phyloP scores from a whole-genome alignment of 1,139 yeast genomes.

The Geotrichum restrictum region DNA sequence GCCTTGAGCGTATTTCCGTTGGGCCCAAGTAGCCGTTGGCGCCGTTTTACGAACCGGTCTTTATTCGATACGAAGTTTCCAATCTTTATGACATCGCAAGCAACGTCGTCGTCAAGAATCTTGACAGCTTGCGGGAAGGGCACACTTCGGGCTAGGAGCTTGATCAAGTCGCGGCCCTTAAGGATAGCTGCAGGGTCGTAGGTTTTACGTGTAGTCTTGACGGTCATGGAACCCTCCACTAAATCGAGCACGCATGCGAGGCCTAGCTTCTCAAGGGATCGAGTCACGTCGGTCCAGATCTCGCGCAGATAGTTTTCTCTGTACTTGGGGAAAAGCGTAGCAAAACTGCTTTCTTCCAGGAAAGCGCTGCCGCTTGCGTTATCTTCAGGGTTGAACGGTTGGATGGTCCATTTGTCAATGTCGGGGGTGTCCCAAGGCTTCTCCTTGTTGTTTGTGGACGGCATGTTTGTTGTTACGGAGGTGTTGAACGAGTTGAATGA shows the following conservation, averaged over 20 bases:
- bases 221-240: slow-evolving; percentile 97
- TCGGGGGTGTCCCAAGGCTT: slow-evolving; percentile 98
- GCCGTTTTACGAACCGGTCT: slow-evolving; percentile 89
- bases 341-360: slow-evolving; percentile 90
- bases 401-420: slow-evolving; percentile 88
- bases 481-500: background rate
- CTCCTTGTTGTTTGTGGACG: slow-evolving; percentile 86
- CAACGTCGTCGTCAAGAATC: slow-evolving; percentile 83
- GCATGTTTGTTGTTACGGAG: slow-evolving; percentile 49
- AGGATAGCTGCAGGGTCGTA: slow-evolving; percentile 91
- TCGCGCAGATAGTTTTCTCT: slow-evolving; percentile 86
- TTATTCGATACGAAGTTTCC: slow-evolving; percentile 85
- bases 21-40: slow-evolving; percentile 96
- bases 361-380: slow-evolving; percentile 81
- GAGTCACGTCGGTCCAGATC: slow-evolving; percentile 91
- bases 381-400: slow-evolving; percentile 86
- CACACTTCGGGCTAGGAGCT: slow-evolving; percentile 89
- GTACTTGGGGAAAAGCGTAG: slow-evolving; percentile 93
- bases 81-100: slow-evolving; percentile 94
- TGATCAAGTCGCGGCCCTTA: slow-evolving; percentile 91
- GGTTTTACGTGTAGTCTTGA: slow-evolving; percentile 90
- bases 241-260: slow-evolving; percentile 79
- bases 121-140: slow-evolving; percentile 96
- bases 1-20: slow-evolving; percentile 96
- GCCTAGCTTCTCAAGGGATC: slow-evolving; percentile 62